Percentiles rank a stretch among this genome's conserved stretches.
phyloP scores from a whole-genome alignment of 2,329 filamentous ascomycete species.

The Boeremia lycopersici region DNA sequence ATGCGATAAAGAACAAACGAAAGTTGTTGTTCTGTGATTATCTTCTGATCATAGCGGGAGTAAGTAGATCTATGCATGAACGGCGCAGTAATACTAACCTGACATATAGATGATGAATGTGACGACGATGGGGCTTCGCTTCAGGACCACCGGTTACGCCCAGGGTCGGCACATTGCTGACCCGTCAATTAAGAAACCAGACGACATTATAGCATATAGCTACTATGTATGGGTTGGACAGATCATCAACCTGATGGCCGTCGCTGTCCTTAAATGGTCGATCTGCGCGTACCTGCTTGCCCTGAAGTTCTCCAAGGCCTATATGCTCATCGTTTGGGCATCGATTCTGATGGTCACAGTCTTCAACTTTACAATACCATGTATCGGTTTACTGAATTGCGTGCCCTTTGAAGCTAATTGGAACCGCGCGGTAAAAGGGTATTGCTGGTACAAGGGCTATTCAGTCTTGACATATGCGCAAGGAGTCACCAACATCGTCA shows the following conservation, averaged over 20 bases:
- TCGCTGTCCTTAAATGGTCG: conserved; percentile 33
- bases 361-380: conserved; percentile 31
- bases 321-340: conserved; percentile 29
- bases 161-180: conserved; percentile 33
- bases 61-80: conserved; percentile 10
- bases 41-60: conserved; percentile 27
- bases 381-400: conserved; percentile 27
- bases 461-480: conserved; percentile 24
- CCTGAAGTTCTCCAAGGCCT: conserved; percentile 30
- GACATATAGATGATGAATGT: conserved; percentile 23
- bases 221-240: conserved; percentile 31
- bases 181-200: conserved; percentile 25
- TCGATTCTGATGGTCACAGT: conserved; percentile 32
- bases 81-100: not conserved
- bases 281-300: conserved; percentile 37
- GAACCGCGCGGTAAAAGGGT: conserved; percentile 25
- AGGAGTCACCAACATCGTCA: conserved; percentile 34
- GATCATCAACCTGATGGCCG: conserved; percentile 33
- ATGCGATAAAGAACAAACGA: conserved; percentile 24
- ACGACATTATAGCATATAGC: conserved; percentile 25
- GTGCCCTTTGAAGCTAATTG: conserved; percentile 38
- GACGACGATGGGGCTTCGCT: conserved; percentile 21
- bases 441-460: conserved; percentile 29
- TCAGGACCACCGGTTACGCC: conserved; percentile 21
- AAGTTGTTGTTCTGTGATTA: conserved; percentile 33